Evolutionary conservation across 2,329 filamentous ascomycete species (phyloP), one percentile per base, ranked within the genome.

Genomic region (Ambrosiella cleistominuta): DNA sequence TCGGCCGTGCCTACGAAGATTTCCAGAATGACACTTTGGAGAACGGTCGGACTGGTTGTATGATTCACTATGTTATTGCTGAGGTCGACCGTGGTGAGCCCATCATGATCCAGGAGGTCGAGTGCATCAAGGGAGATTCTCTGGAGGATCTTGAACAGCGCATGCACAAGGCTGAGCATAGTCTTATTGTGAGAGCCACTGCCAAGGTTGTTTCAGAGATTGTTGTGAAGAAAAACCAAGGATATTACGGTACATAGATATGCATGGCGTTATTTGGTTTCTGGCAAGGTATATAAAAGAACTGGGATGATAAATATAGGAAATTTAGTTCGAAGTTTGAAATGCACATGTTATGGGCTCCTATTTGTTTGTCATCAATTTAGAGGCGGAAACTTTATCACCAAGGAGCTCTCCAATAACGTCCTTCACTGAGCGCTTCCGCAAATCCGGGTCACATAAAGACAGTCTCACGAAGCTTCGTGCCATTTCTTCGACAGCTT

Each of bases 51-150:
- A 94, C 89, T 0, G 89, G 90, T 0, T 83, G 94, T 57, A 95
- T 95, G 90, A 81, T 88, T 13, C 89, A 95, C 71, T 84, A 90
- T 69, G 88, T 95, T 52, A 82, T 86, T 62, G 74, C 72, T 7
- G 81, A 91, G 68, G 88, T 95, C 57, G 89, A 95, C 71, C 78
- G 84, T 65, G 89, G 89, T 1, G 74, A 78, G 62, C 83, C 86
- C 8, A 84, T 95, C 64, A 66, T 90, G 61, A 77, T 83, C 1
- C 69, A 75, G 62, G 83, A 90, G 69, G 79, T 95, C 27, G 75
- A 80, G 58, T 81, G 78, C 63, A 76, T 77, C 60, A 74, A 78
- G 53, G 81, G 80, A 40, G 82, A 88, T 65, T 75, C 74, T 27
- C 65, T 91, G 58, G 76, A 81, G 39, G 76, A 78, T 54, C 74